Base-by-base conservation (phyloP, 345 rosid genomes). In the Adansonia digitata region DNA sequence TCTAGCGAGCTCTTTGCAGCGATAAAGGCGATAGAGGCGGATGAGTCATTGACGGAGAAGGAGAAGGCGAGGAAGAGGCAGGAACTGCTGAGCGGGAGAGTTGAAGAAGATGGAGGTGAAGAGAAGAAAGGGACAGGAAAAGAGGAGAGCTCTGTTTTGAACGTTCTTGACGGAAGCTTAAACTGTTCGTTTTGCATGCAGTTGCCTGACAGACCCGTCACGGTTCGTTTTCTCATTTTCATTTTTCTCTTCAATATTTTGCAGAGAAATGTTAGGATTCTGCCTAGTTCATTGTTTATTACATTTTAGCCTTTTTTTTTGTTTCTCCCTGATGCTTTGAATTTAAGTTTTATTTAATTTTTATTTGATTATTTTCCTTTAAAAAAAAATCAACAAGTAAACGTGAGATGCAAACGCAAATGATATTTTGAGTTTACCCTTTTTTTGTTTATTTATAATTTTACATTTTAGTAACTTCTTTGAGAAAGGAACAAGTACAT, bases 41-140 rank as follows among this genome's bases (percentile, higher is more conserved):
- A 87, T 61, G 65, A 0, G 40, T 62, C 82, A 11, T 43, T 90
- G 43, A 81, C 81, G 5, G 91, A 84, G 27, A 62, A 71, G 7
- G 77, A 85, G 80, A 90, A 86, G 69, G 89, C 88, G 0, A 83
- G 69, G 76, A 82, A 77, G 69, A 74, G 85, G 48, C 94, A 85
- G 63, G 73, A 65, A 67, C 64, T 90, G 59, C 0, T 88, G 70
- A 80, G 84, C 35, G 90, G 88, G 37, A 74, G 59, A 69, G 79
- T 48, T 2, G 71, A 29, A 7, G 82, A 51, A 15, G 64, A 61
- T 7, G 78, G 75, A 69, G 73, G 27, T 76, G 67, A 40, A 27
- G 42, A 18, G 71, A 75, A 76, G 62, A 52, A 69, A 29, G 74
- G 79, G 6, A 79, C 64, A 37, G 43, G 40, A 46, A 9, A 5